Evolutionary conservation across 1,139 yeast species (phyloP).

Genomic region (Zygoascus sp.): DNA sequence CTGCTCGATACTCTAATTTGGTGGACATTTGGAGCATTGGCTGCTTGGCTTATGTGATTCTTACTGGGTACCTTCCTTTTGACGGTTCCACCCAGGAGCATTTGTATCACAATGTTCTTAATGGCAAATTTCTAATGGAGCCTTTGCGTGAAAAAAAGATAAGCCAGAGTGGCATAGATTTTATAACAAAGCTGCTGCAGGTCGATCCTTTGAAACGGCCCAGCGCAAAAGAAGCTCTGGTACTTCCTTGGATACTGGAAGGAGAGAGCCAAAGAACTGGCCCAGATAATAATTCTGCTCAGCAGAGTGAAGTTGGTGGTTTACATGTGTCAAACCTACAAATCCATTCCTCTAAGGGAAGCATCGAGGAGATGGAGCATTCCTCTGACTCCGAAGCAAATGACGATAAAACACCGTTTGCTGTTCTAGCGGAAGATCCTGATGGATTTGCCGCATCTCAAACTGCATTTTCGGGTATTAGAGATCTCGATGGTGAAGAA

Average conservation of each 20-base stretch:
- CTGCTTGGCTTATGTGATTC: slow-evolving; percentile 80
- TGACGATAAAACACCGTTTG: slow-evolving; percentile 18
- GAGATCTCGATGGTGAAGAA: slow-evolving; percentile 11
- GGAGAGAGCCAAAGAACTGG: slow-evolving; percentile 37
- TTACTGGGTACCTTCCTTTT: slow-evolving; percentile 91
- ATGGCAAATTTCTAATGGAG: slow-evolving; percentile 76
- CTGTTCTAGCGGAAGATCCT: slow-evolving; percentile 1
- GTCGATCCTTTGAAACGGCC: slow-evolving; percentile 69
- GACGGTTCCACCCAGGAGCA: slow-evolving; percentile 89
- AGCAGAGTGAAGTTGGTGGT: slow-evolving; percentile 8
- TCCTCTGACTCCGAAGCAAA: slow-evolving; percentile 20
- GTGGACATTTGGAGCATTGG: slow-evolving; percentile 98
- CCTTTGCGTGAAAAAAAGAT: slow-evolving; percentile 68
- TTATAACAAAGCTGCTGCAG: slow-evolving; percentile 62
- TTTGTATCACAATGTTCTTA: slow-evolving; percentile 66
- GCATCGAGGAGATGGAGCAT: slow-evolving; percentile 12
- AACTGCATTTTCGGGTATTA: slow-evolving; percentile 9
- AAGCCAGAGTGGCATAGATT: slow-evolving; percentile 60
- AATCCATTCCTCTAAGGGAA: slow-evolving; percentile 6
- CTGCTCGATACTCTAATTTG: slow-evolving; percentile 61
- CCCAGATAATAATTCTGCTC: not conserved
- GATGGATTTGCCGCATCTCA: slow-evolving; percentile 4
- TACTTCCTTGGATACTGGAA: slow-evolving; percentile 59
- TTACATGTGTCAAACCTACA: slow-evolving; percentile 7
- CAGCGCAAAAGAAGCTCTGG: slow-evolving; percentile 66